Evolutionary conservation across 2,329 filamentous ascomycete species (phyloP).

Genomic region (Trichocomaceae sp.): DNA sequence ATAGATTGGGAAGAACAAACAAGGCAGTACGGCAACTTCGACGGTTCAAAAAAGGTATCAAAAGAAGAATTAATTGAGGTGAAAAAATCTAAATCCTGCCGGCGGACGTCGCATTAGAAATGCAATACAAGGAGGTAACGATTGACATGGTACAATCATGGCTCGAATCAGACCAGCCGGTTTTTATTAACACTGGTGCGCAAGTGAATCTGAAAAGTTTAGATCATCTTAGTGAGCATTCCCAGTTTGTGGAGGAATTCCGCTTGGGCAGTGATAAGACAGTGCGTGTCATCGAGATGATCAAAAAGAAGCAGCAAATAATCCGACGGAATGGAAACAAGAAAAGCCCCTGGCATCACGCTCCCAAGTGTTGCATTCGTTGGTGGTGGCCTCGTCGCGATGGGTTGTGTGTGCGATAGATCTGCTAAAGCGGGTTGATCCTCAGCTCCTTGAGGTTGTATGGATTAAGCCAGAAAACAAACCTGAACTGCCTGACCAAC

Average conservation of each 20-base stretch:
- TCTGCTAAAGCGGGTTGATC: not conserved
- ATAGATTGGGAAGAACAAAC: too few species aligned
- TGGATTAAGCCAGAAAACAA: not conserved
- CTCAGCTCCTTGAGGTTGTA: not conserved
- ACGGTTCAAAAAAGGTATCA: not conserved
- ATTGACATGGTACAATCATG: not conserved
- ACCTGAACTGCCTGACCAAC: fast-evolving
- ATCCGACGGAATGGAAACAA: not conserved
- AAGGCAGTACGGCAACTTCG: not conserved
- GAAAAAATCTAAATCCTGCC: not conserved
- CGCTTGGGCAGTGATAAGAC: not conserved
- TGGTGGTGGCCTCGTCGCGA: too few species aligned
- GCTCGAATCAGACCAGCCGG: not conserved
- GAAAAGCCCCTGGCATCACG: too few species aligned
- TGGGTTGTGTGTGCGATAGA: not conserved
- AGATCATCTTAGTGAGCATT: not conserved
- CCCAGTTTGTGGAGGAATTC: not conserved
- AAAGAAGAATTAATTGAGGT: not conserved
- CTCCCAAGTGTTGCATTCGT: not conserved
- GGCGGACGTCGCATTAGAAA: not conserved
- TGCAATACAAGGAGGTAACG: not conserved
- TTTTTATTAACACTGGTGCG: not conserved
- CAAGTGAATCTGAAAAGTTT: not conserved
- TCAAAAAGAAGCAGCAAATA: not conserved
- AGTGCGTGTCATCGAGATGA: not conserved